Conservation (phyloP, 2,329 filamentous ascomycete genomes). For the Phaeophleospora eucalypticola region DNA sequence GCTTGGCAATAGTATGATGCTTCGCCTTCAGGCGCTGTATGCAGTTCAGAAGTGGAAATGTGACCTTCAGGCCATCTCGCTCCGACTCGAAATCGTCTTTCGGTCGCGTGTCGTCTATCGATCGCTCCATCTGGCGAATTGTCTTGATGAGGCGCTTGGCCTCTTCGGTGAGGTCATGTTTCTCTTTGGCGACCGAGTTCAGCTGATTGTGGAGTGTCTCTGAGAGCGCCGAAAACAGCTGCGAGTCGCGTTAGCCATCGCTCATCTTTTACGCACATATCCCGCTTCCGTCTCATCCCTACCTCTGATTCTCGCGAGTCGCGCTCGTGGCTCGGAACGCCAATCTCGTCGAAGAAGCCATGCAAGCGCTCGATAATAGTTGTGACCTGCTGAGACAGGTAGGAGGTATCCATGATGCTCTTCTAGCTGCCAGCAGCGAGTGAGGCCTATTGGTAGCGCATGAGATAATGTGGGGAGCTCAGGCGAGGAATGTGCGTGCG, state of each 20-base stretch:
- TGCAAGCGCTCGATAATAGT: conserved; percentile 90
- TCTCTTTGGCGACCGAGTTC: conserved; percentile 78
- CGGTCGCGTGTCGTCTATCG: conserved; percentile 70
- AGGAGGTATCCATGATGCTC: conserved; percentile 75
- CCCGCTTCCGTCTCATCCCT: conserved; percentile 28
- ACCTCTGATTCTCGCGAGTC: conserved; percentile 88
- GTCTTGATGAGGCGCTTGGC: conserved; percentile 77
- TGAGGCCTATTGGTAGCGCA: conserved; percentile 16
- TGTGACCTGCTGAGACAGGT: conserved; percentile 91
- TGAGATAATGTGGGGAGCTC: conserved; percentile 11
- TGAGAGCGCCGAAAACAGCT: conserved; percentile 90
- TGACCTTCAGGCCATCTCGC: conserved; percentile 67
- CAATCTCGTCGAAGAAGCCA: conserved; percentile 94
- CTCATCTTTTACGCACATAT: background rate
- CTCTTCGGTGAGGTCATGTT: conserved; percentile 85
- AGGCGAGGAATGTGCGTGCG: conserved; percentile 17
- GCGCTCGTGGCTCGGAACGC: conserved; percentile 87
- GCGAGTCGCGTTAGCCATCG: conserved; percentile 7
- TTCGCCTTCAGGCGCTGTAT: conserved; percentile 80
- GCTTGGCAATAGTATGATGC: conserved; percentile 70
- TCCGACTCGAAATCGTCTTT: conserved; percentile 62
- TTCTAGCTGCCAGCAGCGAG: conserved; percentile 30
- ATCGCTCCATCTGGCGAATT: conserved; percentile 90
- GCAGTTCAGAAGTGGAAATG: conserved; percentile 77
- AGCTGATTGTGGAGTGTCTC: conserved; percentile 90